Base-by-base conservation (phyloP, 306 rosid genomes). In the Luffa aegyptiaca region DNA sequence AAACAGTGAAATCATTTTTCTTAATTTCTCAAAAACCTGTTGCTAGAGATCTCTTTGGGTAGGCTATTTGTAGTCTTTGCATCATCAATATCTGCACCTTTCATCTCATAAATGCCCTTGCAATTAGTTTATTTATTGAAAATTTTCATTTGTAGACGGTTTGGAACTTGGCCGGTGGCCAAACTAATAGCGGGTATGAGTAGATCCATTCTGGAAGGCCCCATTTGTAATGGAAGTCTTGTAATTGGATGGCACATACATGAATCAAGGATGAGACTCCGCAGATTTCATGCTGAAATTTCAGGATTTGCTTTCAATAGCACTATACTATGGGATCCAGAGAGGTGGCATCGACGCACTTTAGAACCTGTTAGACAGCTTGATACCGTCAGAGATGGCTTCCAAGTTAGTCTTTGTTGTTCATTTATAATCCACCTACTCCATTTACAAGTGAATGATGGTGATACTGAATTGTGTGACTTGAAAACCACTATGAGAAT, bases 251-350 rank as follows among this genome's bases (percentile, higher is more conserved):
- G 98, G 98, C 94, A 92, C 70, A 37, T 79, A 53, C 77, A 77
- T 83, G 96, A 89, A 66, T 77, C 90, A 76, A 68, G 80, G 75
- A 44, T 57, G 78, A 88, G 84, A 73, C 81, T 80, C 62, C 84
- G 71, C 72, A 87, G 97, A 80, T 94, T 94, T 82, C 90, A 89
- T 83, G 86, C 95, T 87, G 91, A 88, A 31, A 70, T 95, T 79
- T 75, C 92, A 5, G 97, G 98, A 63, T 92, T 95, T 84, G 97
- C 98, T 81, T 94, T 94, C 83, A 92, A 91, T 81, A 94, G 97
- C 83, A 88, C 98, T 10, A 88, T 92, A 81, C 88, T 94, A 6
- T 94, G 97, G 98, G 93, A 91, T 86, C 89, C 93, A 39, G 90
- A 90, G 88, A 84, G 81, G 81, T 89, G 97, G 97, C 93, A 84